A percentile compares a stretch with the other conserved stretches of the same genome.
phyloP scores from a whole-genome alignment of 371 early-diverging fungal genomes.

The Paramicrosporidium saccamoebae region DNA sequence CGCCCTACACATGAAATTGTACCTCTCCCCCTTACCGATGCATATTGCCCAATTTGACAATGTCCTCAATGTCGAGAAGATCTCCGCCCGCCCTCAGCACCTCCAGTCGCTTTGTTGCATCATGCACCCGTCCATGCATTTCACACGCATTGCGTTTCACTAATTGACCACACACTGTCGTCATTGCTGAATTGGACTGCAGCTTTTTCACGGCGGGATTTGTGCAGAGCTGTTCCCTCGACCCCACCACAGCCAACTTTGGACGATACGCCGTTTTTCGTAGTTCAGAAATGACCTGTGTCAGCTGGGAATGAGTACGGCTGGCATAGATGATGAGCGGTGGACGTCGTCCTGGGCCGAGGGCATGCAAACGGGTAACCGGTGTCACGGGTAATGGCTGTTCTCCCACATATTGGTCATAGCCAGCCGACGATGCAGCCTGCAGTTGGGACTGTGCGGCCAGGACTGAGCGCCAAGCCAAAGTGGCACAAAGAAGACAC shows the following conservation, averaged over 20 bases:
- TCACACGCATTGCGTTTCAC: not conserved
- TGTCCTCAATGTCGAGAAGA: constrained; percentile 1
- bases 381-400: too few relatives aligned
- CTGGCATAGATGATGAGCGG: too few relatives aligned
- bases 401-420: too few relatives aligned
- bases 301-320: constrained; percentile 18
- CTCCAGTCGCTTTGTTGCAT: not conserved
- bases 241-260: too few relatives aligned
- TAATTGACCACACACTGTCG: not conserved
- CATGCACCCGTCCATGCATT: not conserved
- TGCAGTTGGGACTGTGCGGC: too few relatives aligned
- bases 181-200: not conserved
- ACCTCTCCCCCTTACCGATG: too few relatives aligned
- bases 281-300: constrained; percentile 15
- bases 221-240: not conserved
- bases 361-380: too few relatives aligned
- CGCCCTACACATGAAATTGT: too few relatives aligned
- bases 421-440: too few relatives aligned
- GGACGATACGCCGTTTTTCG: constrained; percentile 7
- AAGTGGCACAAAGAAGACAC: constrained; percentile 2
- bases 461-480: too few relatives aligned
- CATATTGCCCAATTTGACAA: not conserved
- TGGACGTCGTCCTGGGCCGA: too few relatives aligned
- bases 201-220: not conserved
- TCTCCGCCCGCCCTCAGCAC: too few relatives aligned